Conservation (phyloP, 176 grass and related monocot genomes). For the Triticum turgidum region DNA sequence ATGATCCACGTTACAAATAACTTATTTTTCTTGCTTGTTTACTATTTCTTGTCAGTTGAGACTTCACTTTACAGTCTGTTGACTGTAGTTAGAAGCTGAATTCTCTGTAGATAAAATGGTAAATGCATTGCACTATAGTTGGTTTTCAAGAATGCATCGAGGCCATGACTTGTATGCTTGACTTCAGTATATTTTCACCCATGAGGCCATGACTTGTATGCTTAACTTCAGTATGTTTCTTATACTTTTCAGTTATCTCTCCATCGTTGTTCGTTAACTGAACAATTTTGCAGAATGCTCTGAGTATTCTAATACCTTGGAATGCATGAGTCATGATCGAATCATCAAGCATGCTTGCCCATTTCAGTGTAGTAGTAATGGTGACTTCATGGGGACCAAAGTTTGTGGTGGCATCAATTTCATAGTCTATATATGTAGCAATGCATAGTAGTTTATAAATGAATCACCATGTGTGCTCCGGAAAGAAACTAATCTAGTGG, state of each 20-base stretch:
- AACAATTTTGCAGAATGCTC: not conserved
- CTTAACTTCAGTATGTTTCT: not conserved
- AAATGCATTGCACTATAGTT: not conserved
- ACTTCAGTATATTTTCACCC: too few species aligned
- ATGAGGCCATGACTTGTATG: not conserved
- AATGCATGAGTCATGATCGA: not conserved
- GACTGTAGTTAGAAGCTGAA: not conserved
- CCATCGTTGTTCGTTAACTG: not conserved
- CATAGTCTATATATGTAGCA: not conserved
- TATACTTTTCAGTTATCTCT: not conserved
- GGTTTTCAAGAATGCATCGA: not conserved
- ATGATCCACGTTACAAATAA: not conserved
- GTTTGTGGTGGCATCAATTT: not conserved
- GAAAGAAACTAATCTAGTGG: not conserved
- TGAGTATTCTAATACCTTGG: not conserved
- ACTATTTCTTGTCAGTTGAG: not conserved
- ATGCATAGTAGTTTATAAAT: not conserved
- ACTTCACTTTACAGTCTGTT: too few species aligned
- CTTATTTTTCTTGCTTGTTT: not conserved
- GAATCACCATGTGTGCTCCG: not conserved
- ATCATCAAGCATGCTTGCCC: not conserved
- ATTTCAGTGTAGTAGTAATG: not conserved
- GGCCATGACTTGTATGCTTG: not conserved
- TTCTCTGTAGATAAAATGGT: not conserved
- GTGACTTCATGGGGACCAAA: not conserved